A percentile compares a stretch with the other conserved stretches of the same genome.
Conservation (phyloP, 331 rosid species). For the Dryas integrifolia region DNA sequence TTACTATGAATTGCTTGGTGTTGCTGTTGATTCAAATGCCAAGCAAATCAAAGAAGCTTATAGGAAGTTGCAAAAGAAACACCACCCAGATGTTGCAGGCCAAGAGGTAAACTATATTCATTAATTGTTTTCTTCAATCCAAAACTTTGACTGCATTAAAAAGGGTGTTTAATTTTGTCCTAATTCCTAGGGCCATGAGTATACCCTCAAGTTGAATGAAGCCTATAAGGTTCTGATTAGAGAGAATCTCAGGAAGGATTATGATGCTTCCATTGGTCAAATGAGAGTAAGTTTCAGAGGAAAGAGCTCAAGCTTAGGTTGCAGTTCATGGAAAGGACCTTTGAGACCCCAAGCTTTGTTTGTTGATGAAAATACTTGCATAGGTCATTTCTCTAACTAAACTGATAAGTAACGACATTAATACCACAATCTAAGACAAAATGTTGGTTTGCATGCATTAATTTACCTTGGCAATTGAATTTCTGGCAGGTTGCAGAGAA, state of each 20-base stretch:
- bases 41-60: slow-evolving; percentile 64
- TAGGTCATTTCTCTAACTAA: slow-evolving; percentile 44
- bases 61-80: slow-evolving; percentile 68
- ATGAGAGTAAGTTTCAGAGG: slow-evolving; percentile 37
- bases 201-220: slow-evolving; percentile 59
- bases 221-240: slow-evolving; percentile 69
- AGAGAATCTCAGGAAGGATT: slow-evolving; percentile 53
- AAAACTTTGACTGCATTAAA: neutral
- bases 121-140: too few relatives aligned
- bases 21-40: slow-evolving; percentile 53
- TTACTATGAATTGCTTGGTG: slow-evolving; percentile 67
- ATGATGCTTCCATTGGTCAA: slow-evolving; percentile 56
- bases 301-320: slow-evolving; percentile 36
- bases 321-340: slow-evolving; percentile 74
- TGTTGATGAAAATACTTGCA: slow-evolving; percentile 79
- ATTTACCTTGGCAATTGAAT: neutral
- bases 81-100: slow-evolving; percentile 78
- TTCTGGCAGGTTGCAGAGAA: slow-evolving; percentile 62
- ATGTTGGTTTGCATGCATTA: neutral
- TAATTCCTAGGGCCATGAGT: slow-evolving; percentile 55
- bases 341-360: slow-evolving; percentile 64
- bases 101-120: slow-evolving; percentile 42
- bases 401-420: neutral
- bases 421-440: neutral
- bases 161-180: neutral